These are phyloP conservation scores for Firmiana major DNA, from an alignment of 345 rosid genomes.

Conservation along the genomic window DNA sequence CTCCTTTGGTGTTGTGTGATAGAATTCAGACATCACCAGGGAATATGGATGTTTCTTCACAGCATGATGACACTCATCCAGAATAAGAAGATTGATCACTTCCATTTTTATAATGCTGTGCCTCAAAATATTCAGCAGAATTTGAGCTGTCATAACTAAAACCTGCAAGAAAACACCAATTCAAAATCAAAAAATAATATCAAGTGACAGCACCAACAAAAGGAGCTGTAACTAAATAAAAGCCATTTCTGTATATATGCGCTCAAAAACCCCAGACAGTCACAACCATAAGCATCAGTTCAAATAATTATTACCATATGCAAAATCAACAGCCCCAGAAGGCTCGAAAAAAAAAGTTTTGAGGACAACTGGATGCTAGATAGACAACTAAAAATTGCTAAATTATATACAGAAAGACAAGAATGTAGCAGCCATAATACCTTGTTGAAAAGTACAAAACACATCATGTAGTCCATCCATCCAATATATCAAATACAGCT, in stretches of 20 bases:
- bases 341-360: not conserved
- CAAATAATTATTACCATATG: not conserved
- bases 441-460: not conserved
- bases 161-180: constrained; percentile 41
- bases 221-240: not conserved
- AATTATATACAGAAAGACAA: not conserved
- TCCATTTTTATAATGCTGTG: constrained; percentile 98
- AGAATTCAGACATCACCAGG: constrained; percentile 96
- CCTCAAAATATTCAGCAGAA: constrained; percentile 87
- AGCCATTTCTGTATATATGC: not conserved
- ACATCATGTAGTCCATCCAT: not conserved
- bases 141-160: constrained; percentile 97
- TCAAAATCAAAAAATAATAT: constrained; percentile 12
- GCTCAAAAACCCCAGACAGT: not conserved
- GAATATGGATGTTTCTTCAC: constrained; percentile 99
- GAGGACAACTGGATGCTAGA: not conserved
- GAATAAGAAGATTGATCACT: constrained; percentile 73
- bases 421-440: not conserved
- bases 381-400: not conserved
- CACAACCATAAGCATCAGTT: not conserved
- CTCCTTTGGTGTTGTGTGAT: constrained; percentile 85
- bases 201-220: not conserved
- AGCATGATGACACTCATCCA: constrained; percentile 99
- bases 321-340: not conserved
- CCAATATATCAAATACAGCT: not conserved